Conservation (phyloP, 495 filamentous ascomycete species). For the Annulohypoxylon maeteangense region DNA sequence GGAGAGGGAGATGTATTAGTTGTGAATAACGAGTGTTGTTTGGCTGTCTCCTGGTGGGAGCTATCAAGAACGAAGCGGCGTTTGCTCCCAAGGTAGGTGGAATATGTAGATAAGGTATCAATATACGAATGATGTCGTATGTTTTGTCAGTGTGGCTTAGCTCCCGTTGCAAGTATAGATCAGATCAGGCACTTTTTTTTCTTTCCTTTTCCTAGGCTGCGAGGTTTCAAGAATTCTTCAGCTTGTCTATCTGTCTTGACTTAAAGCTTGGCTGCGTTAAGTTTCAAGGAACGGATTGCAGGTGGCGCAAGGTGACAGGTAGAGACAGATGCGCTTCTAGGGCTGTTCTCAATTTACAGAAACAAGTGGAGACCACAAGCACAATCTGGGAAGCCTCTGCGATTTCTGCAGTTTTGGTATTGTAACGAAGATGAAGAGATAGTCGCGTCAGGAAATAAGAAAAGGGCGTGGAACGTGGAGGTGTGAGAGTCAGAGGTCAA, state of each 20-base stretch:
- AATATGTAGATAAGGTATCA: not conserved
- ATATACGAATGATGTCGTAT: slow-evolving; percentile 32
- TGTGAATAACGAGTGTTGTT: slow-evolving; percentile 2
- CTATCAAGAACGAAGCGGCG: not conserved
- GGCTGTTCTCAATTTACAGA: slow-evolving; percentile 20
- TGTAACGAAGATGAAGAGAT: not conserved
- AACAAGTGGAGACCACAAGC: slow-evolving; percentile 15
- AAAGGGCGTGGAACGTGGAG: not conserved
- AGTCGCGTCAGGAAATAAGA: not conserved
- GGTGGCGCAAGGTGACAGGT: slow-evolving; percentile 3
- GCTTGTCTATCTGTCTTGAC: slow-evolving; percentile 25
- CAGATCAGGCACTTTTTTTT: slow-evolving; percentile 4
- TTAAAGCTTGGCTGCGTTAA: slow-evolving; percentile 29
- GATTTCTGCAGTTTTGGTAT: not conserved
- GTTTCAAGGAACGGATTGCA: slow-evolving; percentile 24
- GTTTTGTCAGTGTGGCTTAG: slow-evolving; percentile 23
- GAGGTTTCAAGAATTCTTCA: slow-evolving; percentile 15
- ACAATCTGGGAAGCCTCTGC: not conserved
- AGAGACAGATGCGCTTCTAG: not conserved
- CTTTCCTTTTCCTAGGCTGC: not conserved
- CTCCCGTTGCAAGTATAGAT: slow-evolving; percentile 12
- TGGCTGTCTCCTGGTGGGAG: not conserved
- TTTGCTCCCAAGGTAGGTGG: slow-evolving; percentile 11
- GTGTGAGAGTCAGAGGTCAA: not conserved
- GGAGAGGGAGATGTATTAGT: slow-evolving; percentile 14